A percentile compares a stretch with the other conserved stretches of the same genome.
phyloP scores from a whole-genome alignment of 805 yeast species.

The Candida quercuum region DNA sequence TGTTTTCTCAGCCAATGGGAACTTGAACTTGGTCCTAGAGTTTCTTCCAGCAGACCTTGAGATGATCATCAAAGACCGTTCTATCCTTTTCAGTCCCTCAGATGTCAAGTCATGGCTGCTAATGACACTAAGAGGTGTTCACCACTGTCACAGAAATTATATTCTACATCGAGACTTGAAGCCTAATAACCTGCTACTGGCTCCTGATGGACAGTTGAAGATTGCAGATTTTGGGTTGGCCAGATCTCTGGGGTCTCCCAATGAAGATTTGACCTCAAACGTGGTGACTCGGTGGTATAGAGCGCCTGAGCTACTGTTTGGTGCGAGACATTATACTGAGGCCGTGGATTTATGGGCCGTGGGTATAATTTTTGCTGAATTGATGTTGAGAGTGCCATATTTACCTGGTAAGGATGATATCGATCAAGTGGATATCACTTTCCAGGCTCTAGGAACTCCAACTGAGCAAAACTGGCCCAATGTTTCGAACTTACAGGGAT shows the following conservation, averaged over 20 bases:
- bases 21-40: slow-evolving; percentile 84
- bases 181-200: slow-evolving; percentile 83
- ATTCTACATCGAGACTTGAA: slow-evolving; percentile 90
- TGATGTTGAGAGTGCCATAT: slow-evolving; percentile 93
- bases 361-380: slow-evolving; percentile 92
- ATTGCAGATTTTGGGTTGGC: slow-evolving; percentile 98
- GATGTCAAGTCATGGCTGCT: slow-evolving; percentile 91
- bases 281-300: slow-evolving; percentile 98
- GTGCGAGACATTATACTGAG: slow-evolving; percentile 82
- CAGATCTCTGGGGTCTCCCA: slow-evolving; percentile 71
- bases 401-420: slow-evolving; percentile 87
- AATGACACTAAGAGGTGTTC: slow-evolving; percentile 92
- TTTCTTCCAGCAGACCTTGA: slow-evolving; percentile 91
- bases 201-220: slow-evolving; percentile 84
- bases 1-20: slow-evolving; percentile 64
- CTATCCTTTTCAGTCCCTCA: slow-evolving; percentile 71
- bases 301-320: slow-evolving; percentile 89
- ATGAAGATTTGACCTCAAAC: slow-evolving; percentile 77
- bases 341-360: slow-evolving; percentile 96
- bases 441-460: slow-evolving; percentile 94
- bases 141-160: slow-evolving; percentile 90
- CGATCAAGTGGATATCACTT: slow-evolving; percentile 90
- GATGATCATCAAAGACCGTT: slow-evolving; percentile 75
- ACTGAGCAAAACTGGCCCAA: slow-evolving; percentile 90
- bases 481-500: slow-evolving; percentile 72